Evolutionary conservation across 163 green algal genomes (phyloP).

Genomic region (Picocystis sp.): DNA sequence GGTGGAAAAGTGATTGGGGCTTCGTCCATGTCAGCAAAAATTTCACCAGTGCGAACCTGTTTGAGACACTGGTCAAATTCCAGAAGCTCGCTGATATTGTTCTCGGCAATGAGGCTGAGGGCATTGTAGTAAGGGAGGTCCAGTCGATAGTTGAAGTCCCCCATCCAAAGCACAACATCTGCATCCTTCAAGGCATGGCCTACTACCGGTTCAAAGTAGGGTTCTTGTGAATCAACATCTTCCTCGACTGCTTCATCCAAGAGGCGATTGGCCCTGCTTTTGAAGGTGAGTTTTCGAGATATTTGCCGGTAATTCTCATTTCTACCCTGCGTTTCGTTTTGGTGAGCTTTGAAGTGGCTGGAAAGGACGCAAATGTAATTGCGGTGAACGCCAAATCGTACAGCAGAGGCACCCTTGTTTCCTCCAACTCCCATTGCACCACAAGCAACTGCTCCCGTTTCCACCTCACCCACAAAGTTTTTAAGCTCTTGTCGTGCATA

Average conservation of each 20-base stretch:
- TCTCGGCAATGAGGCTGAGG: constrained; percentile 11
- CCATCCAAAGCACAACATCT: constrained; percentile 48
- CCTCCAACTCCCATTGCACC: constrained; percentile 77
- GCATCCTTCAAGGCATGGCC: constrained; percentile 21
- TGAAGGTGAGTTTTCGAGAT: constrained; percentile 42
- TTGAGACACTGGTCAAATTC: constrained; percentile 38
- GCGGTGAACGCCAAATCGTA: constrained; percentile 63
- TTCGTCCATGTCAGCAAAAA: constrained; percentile 64
- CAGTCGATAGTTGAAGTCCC: constrained; percentile 84
- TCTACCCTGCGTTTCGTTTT: constrained; percentile 20
- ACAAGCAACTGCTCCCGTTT: constrained; percentile 56
- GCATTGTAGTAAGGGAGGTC: constrained; percentile 34
- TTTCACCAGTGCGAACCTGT: constrained; percentile 36
- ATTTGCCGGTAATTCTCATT: constrained; percentile 75
- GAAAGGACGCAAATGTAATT: constrained; percentile 45
- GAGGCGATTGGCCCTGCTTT: no score
- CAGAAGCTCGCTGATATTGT: constrained; percentile 18
- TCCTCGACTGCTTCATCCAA: no score
- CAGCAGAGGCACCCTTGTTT: constrained; percentile 84
- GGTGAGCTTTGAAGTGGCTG: constrained; percentile 87
- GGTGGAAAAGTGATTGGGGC: constrained; percentile 62
- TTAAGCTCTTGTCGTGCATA: constrained; percentile 28
- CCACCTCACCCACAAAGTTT: constrained; percentile 36
- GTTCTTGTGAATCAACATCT: no score
- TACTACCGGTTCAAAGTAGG: no score